Evolutionary conservation across 305 asterid species (phyloP).

Genomic region (Fraxinus albicans): DNA sequence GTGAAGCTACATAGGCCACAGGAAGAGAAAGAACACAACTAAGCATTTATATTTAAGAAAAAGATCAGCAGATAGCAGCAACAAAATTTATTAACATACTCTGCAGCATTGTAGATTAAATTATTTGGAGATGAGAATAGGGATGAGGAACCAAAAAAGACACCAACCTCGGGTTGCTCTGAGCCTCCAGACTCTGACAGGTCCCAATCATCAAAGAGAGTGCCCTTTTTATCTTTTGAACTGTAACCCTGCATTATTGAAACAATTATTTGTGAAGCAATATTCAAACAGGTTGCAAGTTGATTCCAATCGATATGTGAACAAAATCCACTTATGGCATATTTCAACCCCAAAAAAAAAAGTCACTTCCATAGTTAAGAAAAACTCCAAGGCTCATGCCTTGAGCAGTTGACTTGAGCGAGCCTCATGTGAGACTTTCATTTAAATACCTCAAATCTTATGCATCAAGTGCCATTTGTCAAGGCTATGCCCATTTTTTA

Average conservation of each 20-base stretch:
- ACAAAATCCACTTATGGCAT: slow-evolving; percentile 11
- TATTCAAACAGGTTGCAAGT: slow-evolving; percentile 14
- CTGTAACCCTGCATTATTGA: slow-evolving; percentile 71
- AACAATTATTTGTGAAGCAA: slow-evolving; percentile 14
- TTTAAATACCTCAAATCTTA: background rate
- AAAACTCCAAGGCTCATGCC: background rate
- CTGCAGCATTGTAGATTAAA: slow-evolving; percentile 12
- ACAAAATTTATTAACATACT: background rate
- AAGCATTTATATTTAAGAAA: background rate
- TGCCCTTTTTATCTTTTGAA: slow-evolving; percentile 73
- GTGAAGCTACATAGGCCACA: background rate
- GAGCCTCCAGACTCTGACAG: slow-evolving; percentile 81
- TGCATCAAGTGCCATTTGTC: background rate
- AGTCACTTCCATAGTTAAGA: background rate
- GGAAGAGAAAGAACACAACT: background rate
- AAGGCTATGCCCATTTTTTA: background rate
- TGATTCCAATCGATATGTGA: slow-evolving; percentile 11
- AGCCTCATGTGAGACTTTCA: background rate
- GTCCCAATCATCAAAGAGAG: slow-evolving; percentile 84
- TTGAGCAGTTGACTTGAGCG: background rate
- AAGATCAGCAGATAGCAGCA: background rate
- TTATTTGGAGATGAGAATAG: slow-evolving; percentile 4
- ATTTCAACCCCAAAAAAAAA: background rate
- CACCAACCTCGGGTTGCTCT: slow-evolving; percentile 63
- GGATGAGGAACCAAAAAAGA: slow-evolving; percentile 24